Evolutionary conservation across 2,329 filamentous ascomycete species (phyloP), one percentile per base, ranked within the genome.

Genomic region (Penicillium sp.): DNA sequence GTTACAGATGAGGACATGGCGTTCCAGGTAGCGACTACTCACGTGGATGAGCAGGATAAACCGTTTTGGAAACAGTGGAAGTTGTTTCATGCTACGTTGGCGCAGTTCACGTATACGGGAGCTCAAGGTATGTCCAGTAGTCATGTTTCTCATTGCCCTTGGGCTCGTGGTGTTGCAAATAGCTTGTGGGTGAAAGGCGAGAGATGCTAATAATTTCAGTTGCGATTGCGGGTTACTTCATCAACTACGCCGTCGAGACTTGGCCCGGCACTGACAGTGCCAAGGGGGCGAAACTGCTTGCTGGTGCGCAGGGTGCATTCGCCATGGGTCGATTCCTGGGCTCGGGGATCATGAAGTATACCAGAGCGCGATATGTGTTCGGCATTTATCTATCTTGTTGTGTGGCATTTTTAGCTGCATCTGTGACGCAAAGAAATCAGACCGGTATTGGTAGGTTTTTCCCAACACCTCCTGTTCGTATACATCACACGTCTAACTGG

Each of bases 71-170:
- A 90, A 76, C 89, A 92, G 68, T 92, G 89, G 75, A 85, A 86
- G 26, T 81, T 93, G 2, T 92, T 93, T 81, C 89, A 92, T 69
- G 91, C 89, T 13, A 85, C 89, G 0, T 85, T 88, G 67, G 88
- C 89, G 0, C 90, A 94, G 67, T 93, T 93, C 76, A 91, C 87
- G 73, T 95, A 94, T 73, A 89, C 91, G 0, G 91, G 91, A 52
- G 86, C 89, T 0, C 92, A 96, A 70, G 87, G 83, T 75, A 58
- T 19, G 61, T 65, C 13, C 1, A 13, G 38, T 7, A 11, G 10
- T 30, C 14, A 14, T 16, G 2, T 5, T 43, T 5, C 4, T 42
- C 40, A 28, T 46, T 13, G 28, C 40, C 19, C 35, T 6, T n/a
- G 28, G 8, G 28, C 16, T 4, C 33, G 33, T 35, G 11, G n/a